Evolutionary conservation across 1,284 basidiomycete species (phyloP).

Genomic region (Prillingera fragicola): DNA sequence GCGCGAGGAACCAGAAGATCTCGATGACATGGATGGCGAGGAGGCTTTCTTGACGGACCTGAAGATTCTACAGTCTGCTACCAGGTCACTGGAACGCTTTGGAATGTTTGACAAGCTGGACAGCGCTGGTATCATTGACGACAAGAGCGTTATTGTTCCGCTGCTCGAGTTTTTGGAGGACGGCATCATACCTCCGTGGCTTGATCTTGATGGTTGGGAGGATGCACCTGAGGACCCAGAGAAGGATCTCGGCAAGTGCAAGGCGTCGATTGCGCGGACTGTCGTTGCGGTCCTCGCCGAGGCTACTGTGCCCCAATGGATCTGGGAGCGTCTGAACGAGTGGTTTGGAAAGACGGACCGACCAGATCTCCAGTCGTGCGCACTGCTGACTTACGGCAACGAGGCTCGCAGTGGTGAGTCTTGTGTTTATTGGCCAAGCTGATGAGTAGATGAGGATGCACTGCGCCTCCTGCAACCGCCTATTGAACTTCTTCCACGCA

Average conservation of each 20-base stretch:
- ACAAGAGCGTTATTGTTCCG: not conserved
- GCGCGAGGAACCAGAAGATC: not conserved
- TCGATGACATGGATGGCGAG: constrained; percentile 1
- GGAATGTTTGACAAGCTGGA: constrained; percentile 8
- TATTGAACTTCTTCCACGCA: constrained; percentile 5
- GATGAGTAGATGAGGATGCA: constrained; percentile 8
- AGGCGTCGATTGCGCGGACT: constrained; percentile 73
- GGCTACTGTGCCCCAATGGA: constrained; percentile 63
- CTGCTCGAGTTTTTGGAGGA: constrained; percentile 26
- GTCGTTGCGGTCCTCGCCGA: constrained; percentile 76
- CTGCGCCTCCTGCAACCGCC: constrained; percentile 1
- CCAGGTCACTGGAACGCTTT: constrained; percentile 7
- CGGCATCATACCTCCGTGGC: constrained; percentile 4
- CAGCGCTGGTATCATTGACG: not conserved
- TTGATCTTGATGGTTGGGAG: not conserved
- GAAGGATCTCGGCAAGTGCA: constrained; percentile 68
- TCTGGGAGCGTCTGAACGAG: constrained; percentile 65
- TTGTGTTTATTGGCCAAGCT: not conserved
- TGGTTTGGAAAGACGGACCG: constrained; percentile 58
- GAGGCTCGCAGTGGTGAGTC: constrained; percentile 59
- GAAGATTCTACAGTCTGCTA: constrained; percentile 1
- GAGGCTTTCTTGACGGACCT: constrained; percentile 2
- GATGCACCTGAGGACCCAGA: constrained; percentile 2
- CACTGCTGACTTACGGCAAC: constrained; percentile 50
- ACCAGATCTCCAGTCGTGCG: constrained; percentile 49